phyloP scores from a whole-genome alignment of 2,329 filamentous ascomycete species.

The Penicillium verrucosum region DNA sequence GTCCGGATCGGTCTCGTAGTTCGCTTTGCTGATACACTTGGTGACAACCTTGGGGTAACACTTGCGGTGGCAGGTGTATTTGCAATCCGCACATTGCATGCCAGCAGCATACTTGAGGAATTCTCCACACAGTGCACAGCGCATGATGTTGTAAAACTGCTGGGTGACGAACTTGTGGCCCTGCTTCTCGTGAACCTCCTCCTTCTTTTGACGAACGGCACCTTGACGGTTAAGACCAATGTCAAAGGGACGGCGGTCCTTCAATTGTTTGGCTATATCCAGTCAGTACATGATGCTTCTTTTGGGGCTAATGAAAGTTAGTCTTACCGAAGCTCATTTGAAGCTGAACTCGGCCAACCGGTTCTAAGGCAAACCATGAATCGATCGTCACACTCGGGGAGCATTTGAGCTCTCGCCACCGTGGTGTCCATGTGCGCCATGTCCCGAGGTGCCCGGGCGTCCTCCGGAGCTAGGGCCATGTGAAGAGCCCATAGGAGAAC shows the following conservation, averaged over 20 bases:
- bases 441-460: conserved; percentile 24
- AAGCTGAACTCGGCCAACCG: conserved; percentile 86
- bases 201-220: conserved; percentile 94
- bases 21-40: conserved; percentile 99
- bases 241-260: conserved; percentile 77
- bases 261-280: conserved; percentile 70
- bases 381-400: conserved; percentile 60
- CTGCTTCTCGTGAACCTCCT: conserved; percentile 97
- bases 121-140: conserved; percentile 93
- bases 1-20: conserved; percentile 95
- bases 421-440: conserved; percentile 26
- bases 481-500: conserved; percentile 48
- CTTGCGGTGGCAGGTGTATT: conserved; percentile 98
- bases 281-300: conserved; percentile 17
- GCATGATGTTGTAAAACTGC: conserved; percentile 99
- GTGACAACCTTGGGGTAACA: conserved; percentile 96
- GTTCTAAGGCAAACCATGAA: conserved; percentile 95
- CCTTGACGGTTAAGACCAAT: conserved; percentile 90
- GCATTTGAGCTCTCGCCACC: conserved; percentile 31
- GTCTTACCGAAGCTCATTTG: conserved; percentile 74
- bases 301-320: neutral
- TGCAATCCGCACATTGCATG: conserved; percentile 99
- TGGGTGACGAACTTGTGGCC: conserved; percentile 98
- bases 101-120: conserved; percentile 98
- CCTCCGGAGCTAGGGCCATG: conserved; percentile 27